phyloP scores from a whole-genome alignment of 108 stramenopile genomes.

The Nitzschia putrida region DNA sequence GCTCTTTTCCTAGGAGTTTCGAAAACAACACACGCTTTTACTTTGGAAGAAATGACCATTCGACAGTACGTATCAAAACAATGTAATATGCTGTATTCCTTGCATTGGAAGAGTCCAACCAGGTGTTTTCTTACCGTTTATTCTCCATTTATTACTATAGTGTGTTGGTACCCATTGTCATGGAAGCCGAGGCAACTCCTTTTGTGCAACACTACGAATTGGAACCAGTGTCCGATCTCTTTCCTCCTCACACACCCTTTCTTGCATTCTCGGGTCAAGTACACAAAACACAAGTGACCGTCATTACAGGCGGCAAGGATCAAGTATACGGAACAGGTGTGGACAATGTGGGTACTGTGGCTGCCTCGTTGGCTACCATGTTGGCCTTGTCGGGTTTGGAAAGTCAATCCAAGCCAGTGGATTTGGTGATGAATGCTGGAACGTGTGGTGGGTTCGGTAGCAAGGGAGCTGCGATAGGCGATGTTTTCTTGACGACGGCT shows the following conservation, averaged over 20 bases:
- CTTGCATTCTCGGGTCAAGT: slow-evolving; percentile 76
- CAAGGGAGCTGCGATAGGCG: slow-evolving; percentile 90
- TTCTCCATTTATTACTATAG: slow-evolving; percentile 11
- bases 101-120: background rate
- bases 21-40: no score
- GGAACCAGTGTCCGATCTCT: slow-evolving; percentile 55
- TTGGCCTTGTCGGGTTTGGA: slow-evolving; percentile 67
- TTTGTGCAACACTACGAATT: slow-evolving; percentile 81
- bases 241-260: slow-evolving; percentile 81
- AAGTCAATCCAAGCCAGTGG: slow-evolving; percentile 47
- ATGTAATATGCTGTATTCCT: background rate
- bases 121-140: background rate
- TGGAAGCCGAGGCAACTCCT: slow-evolving; percentile 93
- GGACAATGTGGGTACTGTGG: slow-evolving; percentile 94
- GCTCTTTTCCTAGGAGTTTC: no score
- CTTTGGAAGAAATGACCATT: slow-evolving; percentile 14
- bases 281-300: slow-evolving; percentile 78
- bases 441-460: slow-evolving; percentile 94
- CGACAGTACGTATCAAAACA: slow-evolving; percentile 11
- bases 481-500: slow-evolving; percentile 86
- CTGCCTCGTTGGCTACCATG: slow-evolving; percentile 79
- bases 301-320: slow-evolving; percentile 92
- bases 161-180: slow-evolving; percentile 87
- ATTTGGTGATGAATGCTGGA: slow-evolving; percentile 92
- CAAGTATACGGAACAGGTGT: slow-evolving; percentile 78